A percentile compares a stretch with the other conserved stretches of the same genome.
Conservation (phyloP, 164 flowering plant genomes). For the Vitis cinerea region DNA sequence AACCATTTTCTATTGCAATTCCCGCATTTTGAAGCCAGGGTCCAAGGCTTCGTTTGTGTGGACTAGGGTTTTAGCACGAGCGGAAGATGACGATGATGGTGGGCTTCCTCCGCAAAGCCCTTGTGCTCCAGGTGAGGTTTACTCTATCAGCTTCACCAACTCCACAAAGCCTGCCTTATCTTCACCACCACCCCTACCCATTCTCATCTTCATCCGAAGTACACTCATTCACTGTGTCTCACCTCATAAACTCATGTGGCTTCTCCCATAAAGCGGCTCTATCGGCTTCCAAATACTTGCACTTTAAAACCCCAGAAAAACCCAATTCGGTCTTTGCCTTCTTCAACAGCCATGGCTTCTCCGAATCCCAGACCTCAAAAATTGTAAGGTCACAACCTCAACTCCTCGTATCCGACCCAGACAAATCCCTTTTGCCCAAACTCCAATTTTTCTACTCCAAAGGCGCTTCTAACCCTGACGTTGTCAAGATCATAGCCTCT, state of each 20-base stretch:
- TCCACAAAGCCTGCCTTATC: background rate
- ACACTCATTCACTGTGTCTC: slow-evolving; percentile 17
- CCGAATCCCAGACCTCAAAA: slow-evolving; percentile 7
- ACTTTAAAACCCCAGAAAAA: slow-evolving; percentile 6
- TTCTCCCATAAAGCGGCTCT: slow-evolving; percentile 16
- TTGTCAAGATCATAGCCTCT: background rate
- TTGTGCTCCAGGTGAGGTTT: background rate
- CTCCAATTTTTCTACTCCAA: background rate
- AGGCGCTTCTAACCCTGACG: slow-evolving; percentile 2
- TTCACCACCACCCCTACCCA: background rate
- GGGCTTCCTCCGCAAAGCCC: background rate
- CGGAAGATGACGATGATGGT: background rate
- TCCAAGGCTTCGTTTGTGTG: no score
- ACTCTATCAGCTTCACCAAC: background rate
- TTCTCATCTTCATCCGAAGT: background rate
- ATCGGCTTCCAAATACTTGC: slow-evolving; percentile 13
- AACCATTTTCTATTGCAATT: no score
- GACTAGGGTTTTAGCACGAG: no score
- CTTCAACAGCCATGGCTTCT: slow-evolving; percentile 11
- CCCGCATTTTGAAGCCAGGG: no score
- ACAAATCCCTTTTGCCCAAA: slow-evolving; percentile 3
- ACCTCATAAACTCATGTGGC: slow-evolving; percentile 22
- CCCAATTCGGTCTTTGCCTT: slow-evolving; percentile 11
- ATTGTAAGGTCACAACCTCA: background rate
- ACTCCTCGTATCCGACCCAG: background rate